These are phyloP conservation scores for Discostella stelligeroides DNA, from an alignment of 108 stramenopile species.

Conservation along the genomic window DNA sequence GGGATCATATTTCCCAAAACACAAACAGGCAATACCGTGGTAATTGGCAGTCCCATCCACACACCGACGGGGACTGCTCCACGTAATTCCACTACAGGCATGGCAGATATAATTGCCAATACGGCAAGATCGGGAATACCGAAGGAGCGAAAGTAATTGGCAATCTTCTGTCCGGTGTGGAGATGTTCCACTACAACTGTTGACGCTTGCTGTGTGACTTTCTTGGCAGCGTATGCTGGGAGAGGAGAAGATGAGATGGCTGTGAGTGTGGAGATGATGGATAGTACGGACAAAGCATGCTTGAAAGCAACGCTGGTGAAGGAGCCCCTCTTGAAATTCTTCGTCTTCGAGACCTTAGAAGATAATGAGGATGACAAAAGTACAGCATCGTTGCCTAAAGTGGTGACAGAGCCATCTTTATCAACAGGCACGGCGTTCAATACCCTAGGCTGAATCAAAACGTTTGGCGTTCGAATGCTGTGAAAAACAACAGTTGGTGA, in stretches of 20 bases:
- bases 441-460: conserved; percentile 13
- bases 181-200: conserved; percentile 61
- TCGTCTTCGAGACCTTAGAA: background rate
- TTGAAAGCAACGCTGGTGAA: background rate
- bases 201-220: conserved; percentile 33
- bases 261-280: conserved; percentile 23
- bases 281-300: conserved; percentile 11
- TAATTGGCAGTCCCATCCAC: conserved; percentile 91
- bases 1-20: conserved; percentile 94
- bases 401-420: background rate
- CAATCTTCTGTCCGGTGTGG: conserved; percentile 84
- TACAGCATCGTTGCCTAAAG: no score
- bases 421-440: conserved; percentile 17
- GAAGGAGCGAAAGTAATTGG: conserved; percentile 81
- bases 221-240: conserved; percentile 55
- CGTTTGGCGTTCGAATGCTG: conserved; percentile 10
- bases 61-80: conserved; percentile 91
- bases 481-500: background rate
- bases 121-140: conserved; percentile 87
- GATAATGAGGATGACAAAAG: background rate
- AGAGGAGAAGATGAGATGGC: conserved; percentile 14
- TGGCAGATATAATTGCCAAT: conserved; percentile 88
- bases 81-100: conserved; percentile 94
- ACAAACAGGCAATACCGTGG: conserved; percentile 82
- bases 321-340: conserved; percentile 1